A percentile compares a stretch with the other conserved stretches of the same genome.
These are phyloP conservation scores for Didymella keratinophila DNA, from an alignment of 2,329 filamentous ascomycete genomes.

Conservation along the genomic window DNA sequence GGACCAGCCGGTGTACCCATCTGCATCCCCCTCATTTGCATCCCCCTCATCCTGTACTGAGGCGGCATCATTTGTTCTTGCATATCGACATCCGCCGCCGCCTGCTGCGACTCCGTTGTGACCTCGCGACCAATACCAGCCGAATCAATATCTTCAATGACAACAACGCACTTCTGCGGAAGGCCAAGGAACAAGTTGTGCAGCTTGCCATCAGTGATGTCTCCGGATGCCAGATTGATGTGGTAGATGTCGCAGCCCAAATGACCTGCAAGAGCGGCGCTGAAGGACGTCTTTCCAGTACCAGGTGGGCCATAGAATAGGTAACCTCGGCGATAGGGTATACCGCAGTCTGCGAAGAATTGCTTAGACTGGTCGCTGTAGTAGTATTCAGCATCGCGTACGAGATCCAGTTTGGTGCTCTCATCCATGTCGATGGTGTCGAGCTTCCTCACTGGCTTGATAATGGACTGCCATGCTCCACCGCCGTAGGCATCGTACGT, in stretches of 20 bases:
- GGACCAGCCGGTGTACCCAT: background rate
- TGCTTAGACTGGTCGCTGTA: conserved; percentile 41
- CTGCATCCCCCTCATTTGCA: background rate
- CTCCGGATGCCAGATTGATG: conserved; percentile 45
- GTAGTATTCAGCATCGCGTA: conserved; percentile 50
- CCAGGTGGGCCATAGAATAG: conserved; percentile 53
- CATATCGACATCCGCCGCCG: conserved; percentile 4
- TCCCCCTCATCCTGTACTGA: conserved; percentile 4
- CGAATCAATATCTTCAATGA: conserved; percentile 54
- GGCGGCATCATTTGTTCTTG: conserved; percentile 16
- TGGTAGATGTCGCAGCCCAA: conserved; percentile 51
- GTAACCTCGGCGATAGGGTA: conserved; percentile 49
- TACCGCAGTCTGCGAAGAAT: conserved; percentile 49
- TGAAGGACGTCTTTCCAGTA: conserved; percentile 53
- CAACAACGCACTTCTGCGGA: conserved; percentile 49
- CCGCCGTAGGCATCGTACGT: conserved; percentile 16
- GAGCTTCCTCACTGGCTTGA: conserved; percentile 38
- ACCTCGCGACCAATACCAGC: conserved; percentile 41
- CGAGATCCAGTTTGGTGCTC: conserved; percentile 36
- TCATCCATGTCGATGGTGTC: conserved; percentile 46
- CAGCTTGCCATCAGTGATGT: conserved; percentile 41
- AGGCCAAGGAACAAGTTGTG: conserved; percentile 44
- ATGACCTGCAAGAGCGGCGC: conserved; percentile 48
- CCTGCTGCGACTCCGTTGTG: background rate
- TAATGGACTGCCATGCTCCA: conserved; percentile 33